Percentiles rank a stretch among this genome's conserved stretches.
These are phyloP conservation scores for Staphylotrichum longicolle DNA, from an alignment of 495 filamentous ascomycete genomes.

Conservation along the genomic window DNA sequence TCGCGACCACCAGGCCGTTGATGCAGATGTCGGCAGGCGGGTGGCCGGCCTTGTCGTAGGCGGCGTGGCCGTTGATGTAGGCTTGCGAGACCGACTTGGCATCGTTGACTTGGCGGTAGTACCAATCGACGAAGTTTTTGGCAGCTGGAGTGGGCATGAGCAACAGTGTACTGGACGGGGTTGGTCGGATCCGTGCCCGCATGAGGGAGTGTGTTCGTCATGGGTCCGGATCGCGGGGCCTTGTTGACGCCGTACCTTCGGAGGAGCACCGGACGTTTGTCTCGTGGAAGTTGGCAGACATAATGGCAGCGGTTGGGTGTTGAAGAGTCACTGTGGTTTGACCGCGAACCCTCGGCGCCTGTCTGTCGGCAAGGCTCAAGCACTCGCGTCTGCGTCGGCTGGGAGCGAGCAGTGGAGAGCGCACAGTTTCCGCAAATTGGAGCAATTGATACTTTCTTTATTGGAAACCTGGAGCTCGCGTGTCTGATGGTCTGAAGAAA, in stretches of 20 bases:
- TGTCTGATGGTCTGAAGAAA: not conserved
- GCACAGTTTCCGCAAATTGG: not conserved
- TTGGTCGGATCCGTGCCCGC: constrained; percentile 1
- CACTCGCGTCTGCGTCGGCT: not conserved
- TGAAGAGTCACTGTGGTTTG: too few relatives aligned
- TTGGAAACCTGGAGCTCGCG: not conserved
- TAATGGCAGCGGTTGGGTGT: not conserved
- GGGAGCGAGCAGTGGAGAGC: not conserved
- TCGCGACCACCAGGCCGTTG: constrained; percentile 41
- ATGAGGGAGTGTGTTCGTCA: constrained; percentile 4
- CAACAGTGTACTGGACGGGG: not conserved
- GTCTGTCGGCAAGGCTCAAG: not conserved
- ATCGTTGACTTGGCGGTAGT: constrained; percentile 41
- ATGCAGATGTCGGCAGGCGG: constrained; percentile 45
- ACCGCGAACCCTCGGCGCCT: too few relatives aligned
- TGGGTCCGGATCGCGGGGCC: constrained; percentile 10
- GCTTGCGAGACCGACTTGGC: constrained; percentile 32
- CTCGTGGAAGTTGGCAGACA: constrained; percentile 21
- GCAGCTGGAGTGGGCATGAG: constrained; percentile 35
- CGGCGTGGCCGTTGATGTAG: constrained; percentile 41
- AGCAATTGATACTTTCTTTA: not conserved
- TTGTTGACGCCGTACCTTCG: constrained; percentile 31
- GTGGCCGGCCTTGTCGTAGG: constrained; percentile 34
- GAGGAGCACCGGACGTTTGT: constrained; percentile 28
- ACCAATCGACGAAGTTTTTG: constrained; percentile 42